Evolutionary conservation across 805 yeast species (phyloP), one percentile per base, ranked within the genome.

Genomic region (Suhomyces canberraensis): DNA sequence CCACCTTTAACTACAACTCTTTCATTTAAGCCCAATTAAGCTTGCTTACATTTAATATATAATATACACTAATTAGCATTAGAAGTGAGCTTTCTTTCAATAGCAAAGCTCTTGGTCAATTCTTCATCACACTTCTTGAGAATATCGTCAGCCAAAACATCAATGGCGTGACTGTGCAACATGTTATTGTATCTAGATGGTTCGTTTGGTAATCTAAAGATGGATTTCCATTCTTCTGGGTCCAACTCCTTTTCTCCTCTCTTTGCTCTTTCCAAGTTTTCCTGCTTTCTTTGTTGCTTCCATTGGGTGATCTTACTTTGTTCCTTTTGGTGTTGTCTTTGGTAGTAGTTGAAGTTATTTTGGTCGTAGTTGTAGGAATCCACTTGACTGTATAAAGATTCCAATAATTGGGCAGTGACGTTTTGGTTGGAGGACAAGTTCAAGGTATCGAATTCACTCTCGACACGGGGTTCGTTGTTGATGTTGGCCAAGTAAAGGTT

Each of bases 351-450:
- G 71, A 82, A 80, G 63, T 81, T 84, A 48, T 82, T 81, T 58
- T 83, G 85, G 56, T 82, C 89, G 58, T 81, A 81, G 65, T 81
- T 81, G 66, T 78, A 79, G 33, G 82, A 79, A 59, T 85, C 93
- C 27, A 85, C 73, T 35, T 86, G 76, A 43, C 78, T 81, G 54
- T 78, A 73, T 46, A 84, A 69, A 31, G 75, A 74, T 54, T 84
- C 90, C 41, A 79, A 75, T 44, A 69, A 63, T 48, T 69, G 72
- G 14, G 70, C 62, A 30, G 73, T 66, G 42, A 61, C 65, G 49
- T 64, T 63, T 44, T 66, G 68, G 52, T 67, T 68, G 16, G 72
- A 61, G 29, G 66, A 60, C 46, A 69, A 64, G 48, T 64, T 66
- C 51, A 69, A 60, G 43, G 58, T 54, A 39, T 66, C 69, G 31